These are phyloP conservation scores for Hypoxylon lienhwacheense DNA, from an alignment of 495 filamentous ascomycete genomes.

Conservation along the genomic window DNA sequence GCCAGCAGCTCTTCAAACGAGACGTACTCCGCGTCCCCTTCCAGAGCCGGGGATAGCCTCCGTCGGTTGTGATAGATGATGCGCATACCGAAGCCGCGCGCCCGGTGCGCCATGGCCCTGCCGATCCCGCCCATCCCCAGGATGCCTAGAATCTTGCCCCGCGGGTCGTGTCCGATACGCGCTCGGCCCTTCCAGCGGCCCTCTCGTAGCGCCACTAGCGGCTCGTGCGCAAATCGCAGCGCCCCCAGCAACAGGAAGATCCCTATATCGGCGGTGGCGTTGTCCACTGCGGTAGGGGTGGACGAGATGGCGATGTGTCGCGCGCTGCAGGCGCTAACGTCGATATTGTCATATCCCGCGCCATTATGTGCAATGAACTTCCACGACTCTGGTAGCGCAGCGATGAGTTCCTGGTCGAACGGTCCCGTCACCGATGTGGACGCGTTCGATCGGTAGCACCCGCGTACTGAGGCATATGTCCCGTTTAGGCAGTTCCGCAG, in stretches of 20 bases:
- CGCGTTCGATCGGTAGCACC: constrained; percentile 75
- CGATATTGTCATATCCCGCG: constrained; percentile 82
- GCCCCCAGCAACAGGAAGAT: constrained; percentile 74
- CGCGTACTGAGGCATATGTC: constrained; percentile 65
- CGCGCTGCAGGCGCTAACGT: constrained; percentile 67
- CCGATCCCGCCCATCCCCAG: constrained; percentile 91
- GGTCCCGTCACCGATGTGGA: constrained; percentile 68
- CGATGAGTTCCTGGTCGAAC: constrained; percentile 67
- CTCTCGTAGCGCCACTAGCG: constrained; percentile 60
- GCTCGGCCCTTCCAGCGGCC: constrained; percentile 56
- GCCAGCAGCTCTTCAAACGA: constrained; percentile 67
- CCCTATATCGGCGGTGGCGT: constrained; percentile 71
- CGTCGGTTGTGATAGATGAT: constrained; percentile 73
- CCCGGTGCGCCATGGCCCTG: constrained; percentile 51
- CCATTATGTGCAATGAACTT: constrained; percentile 86
- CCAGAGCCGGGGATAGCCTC: constrained; percentile 49
- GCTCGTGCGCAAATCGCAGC: constrained; percentile 65
- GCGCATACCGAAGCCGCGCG: constrained; percentile 69
- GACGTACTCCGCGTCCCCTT: constrained; percentile 57
- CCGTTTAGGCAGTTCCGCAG: constrained; percentile 71
- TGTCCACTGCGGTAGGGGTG: constrained; percentile 67
- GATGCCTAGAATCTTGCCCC: constrained; percentile 74
- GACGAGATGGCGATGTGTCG: constrained; percentile 66
- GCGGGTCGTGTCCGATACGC: constrained; percentile 65
- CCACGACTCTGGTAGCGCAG: constrained; percentile 64